Evolutionary conservation across 1,284 basidiomycete genomes (phyloP), one percentile per base, ranked within the genome.

Genomic region (Leccinum angustisporum): DNA sequence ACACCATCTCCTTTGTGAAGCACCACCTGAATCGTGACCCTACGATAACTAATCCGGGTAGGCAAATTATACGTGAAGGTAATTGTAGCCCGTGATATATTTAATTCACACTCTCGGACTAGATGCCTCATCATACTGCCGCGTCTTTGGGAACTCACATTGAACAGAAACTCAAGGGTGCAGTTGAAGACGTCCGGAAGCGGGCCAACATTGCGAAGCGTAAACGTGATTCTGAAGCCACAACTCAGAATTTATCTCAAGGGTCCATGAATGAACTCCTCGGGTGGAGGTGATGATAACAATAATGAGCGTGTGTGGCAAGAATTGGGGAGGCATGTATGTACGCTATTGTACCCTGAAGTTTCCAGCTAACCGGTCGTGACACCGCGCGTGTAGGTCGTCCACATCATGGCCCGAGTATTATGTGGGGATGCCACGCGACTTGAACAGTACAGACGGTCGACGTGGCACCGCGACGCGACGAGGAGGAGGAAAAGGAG

Each of bases 391-490:
- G 51, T 86, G 85, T 65, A 72, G 73, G 57, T 82, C 83, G 18
- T 78, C 78, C 14, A 57, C 61, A 21, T 79, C 71, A 33, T 90
- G 88, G 88, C 77, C 81, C 48, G 77, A 78, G 10, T 88, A 87
- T 68, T 87, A 87, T 72, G 72, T 27, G 25, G 25, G 25, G 25
- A 27, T 27, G 25, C 25, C 3, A 27, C 25, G 25, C 25, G 25
- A 27, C 4, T 27, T 27, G 25, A 27, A 27, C 25, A 27, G 25
- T 27, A 27, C 25, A 27, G 25, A 27, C 25, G 25, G 25, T 27
- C 4, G 25, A 27, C 25, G 25, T 27, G 25, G 25, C 25, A 27
- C 25, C 25, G 25, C 25, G 25, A 27, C 25, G 25, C 25, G 25
- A 27, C 25, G 25, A 27, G 25, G 25, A 27, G 25, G 25, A 27